Base-by-base conservation (phyloP, 805 yeast species). In the Maudiozyma pseudohumilis region DNA sequence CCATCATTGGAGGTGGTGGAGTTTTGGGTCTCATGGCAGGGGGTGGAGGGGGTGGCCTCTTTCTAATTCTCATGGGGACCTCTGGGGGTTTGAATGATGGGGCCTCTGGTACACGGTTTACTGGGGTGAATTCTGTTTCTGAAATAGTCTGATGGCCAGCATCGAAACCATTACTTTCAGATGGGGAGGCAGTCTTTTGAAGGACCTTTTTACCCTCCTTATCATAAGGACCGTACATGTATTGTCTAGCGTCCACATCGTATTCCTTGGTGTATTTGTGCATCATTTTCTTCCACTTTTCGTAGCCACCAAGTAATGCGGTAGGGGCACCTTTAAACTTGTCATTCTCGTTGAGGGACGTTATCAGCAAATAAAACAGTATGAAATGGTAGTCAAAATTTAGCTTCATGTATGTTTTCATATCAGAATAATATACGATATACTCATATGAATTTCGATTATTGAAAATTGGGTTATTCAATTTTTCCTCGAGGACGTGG, bases 271-370 rank as follows among this genome's bases (percentile, higher is more conserved):
- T 45, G n/a, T 56, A 50, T 8, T 55, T 56, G 8, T 56, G 54
- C 8, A 65, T 28, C 18, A 52, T 53, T 27, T 55, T 53, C 13
- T 55, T 45, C 75, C 75, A 69, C 31, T 66, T 62, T 28, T 63
- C 64, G 40, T 61, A 65, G 1, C 75, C 75, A 18, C 75, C 75
- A 16, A 61, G 48, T 20, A 71, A 43, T 25, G 50, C 43, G 22
- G 56, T 56, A 16, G 63, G 63, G 3, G 47, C 40, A 22, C 47
- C 40, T 20, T 42, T 43, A 31, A 52, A 22, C 15, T 26, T 42
- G 17, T 34, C 34, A 19, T 41, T 40, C 4, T 39, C 13, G 11
- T 30, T 21, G 7, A 31, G 32, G 7, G 63, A 52, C 10, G 55
- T 43, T 9, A 45, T 43, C 19, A 62, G 45, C 6, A 57, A 42